Conservation (phyloP, 208 protist species). For the Trypanosoma scelopori region DNA sequence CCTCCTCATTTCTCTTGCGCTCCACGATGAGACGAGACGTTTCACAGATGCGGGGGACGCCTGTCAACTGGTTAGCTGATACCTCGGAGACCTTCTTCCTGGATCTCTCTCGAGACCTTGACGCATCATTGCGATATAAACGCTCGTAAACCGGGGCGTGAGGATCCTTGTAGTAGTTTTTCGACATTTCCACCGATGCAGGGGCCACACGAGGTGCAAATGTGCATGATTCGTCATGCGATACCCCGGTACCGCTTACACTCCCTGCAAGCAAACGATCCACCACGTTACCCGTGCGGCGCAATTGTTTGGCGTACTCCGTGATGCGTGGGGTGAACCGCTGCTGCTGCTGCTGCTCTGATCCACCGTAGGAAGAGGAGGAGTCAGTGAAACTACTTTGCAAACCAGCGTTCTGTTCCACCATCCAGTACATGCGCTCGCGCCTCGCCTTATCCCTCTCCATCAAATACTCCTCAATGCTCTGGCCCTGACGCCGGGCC, state of each 20-base stretch:
- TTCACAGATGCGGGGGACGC: slow-evolving; percentile 39
- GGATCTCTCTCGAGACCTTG: slow-evolving; percentile 29
- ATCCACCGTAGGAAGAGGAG: slow-evolving; percentile 6
- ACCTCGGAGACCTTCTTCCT: slow-evolving; percentile 1
- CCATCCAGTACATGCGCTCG: slow-evolving; percentile 48
- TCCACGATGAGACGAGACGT: slow-evolving; percentile 51
- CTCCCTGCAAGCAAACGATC: slow-evolving; percentile 52
- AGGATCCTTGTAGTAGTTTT: slow-evolving; percentile 43
- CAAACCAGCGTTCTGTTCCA: slow-evolving; percentile 31
- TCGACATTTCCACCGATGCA: slow-evolving; percentile 43
- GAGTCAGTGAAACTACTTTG: slow-evolving; percentile 13
- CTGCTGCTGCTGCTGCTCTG: background rate
- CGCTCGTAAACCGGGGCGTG: slow-evolving; percentile 41
- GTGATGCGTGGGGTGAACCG: slow-evolving; percentile 40
- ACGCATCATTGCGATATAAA: slow-evolving; percentile 45
- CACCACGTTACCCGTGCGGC: slow-evolving; percentile 40
- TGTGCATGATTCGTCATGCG: slow-evolving; percentile 39
- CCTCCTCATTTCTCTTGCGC: slow-evolving; percentile 30
- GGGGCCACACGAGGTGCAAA: slow-evolving; percentile 49
- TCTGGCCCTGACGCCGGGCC: slow-evolving; percentile 24
- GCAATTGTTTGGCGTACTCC: slow-evolving; percentile 38
- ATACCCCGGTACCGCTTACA: background rate
- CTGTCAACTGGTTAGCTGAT: slow-evolving; percentile 10
- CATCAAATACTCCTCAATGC: slow-evolving; percentile 59
- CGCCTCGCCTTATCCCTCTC: slow-evolving; percentile 51